phyloP scores from a whole-genome alignment of 2,329 filamentous ascomycete species.

The Drechmeria coniospora region DNA sequence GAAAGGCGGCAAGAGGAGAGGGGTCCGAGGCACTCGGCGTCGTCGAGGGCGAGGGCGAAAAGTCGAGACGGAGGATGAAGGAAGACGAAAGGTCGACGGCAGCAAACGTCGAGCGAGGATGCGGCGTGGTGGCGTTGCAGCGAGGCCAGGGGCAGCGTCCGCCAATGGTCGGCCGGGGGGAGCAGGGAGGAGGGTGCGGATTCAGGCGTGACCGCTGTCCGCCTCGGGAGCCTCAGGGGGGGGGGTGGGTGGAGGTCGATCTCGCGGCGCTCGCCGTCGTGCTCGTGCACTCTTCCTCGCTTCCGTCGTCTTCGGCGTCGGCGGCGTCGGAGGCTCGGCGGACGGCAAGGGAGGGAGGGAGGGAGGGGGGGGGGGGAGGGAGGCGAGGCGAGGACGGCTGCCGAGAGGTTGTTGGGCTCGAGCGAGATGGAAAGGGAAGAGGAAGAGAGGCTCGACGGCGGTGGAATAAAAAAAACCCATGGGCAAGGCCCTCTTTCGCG shows the following conservation, averaged over 20 bases:
- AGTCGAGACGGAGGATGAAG: neutral
- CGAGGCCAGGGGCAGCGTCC: conserved; percentile 6
- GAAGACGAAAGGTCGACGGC: conserved; percentile 2
- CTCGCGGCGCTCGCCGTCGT: neutral
- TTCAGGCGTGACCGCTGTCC: conserved; percentile 5
- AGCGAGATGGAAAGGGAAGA: conserved; percentile 6
- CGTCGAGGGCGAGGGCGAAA: neutral
- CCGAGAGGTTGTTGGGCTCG: no score
- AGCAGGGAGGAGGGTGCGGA: no score
- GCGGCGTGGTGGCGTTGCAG: conserved; percentile 5
- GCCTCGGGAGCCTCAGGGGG: no score
- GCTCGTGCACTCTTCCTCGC: neutral
- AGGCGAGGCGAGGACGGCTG: neutral
- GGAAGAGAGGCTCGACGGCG: conserved; percentile 4
- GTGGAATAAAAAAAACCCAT: conserved; percentile 1
- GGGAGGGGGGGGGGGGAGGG: conserved; percentile 5
- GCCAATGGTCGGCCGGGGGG: conserved; percentile 4
- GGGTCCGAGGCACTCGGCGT: neutral
- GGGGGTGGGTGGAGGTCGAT: no score
- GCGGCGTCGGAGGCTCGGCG: conserved; percentile 4
- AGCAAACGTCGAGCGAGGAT: neutral
- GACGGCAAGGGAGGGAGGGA: conserved; percentile 4
- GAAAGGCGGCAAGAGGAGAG: no score
- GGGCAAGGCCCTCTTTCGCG: neutral
- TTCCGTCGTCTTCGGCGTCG: neutral